Conservation (phyloP, 1,139 yeast genomes). For the Chernovozyma aurita region DNA sequence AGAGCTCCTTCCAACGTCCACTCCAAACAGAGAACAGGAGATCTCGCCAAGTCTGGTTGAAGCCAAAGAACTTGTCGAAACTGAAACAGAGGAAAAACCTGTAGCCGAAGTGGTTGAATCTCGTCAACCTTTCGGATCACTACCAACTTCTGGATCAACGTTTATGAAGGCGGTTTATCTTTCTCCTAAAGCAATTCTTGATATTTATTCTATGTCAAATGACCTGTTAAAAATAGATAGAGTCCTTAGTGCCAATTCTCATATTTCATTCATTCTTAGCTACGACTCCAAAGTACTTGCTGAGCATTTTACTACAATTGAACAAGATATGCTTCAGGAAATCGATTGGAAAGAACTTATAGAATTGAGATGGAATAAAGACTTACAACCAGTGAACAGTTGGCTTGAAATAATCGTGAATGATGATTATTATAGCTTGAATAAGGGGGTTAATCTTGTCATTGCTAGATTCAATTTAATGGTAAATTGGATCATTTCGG, state of each 20-base stretch:
- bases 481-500: conserved; percentile 91
- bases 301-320: conserved; percentile 80
- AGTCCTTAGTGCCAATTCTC: conserved; percentile 39
- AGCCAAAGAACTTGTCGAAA: neutral
- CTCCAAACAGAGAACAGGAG: neutral
- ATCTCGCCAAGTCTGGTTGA: neutral
- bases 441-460: conserved; percentile 78
- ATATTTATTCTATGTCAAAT: conserved; percentile 29
- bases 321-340: conserved; percentile 75
- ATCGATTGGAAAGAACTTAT: conserved; percentile 90
- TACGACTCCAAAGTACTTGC: conserved; percentile 65
- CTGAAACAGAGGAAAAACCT: neutral
- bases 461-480: conserved; percentile 83
- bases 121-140: neutral
- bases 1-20: neutral
- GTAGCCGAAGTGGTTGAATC: neutral
- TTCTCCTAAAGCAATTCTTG: conserved; percentile 36
- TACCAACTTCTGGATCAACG: neutral
- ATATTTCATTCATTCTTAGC: conserved; percentile 76
- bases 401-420: conserved; percentile 79
- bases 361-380: conserved; percentile 70
- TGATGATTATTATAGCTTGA: conserved; percentile 43
- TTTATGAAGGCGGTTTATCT: conserved; percentile 1
- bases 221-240: conserved; percentile 30
- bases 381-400: conserved; percentile 68